Base-by-base conservation (phyloP, 495 filamentous ascomycete species). In the Corynascus novoguineensis region DNA sequence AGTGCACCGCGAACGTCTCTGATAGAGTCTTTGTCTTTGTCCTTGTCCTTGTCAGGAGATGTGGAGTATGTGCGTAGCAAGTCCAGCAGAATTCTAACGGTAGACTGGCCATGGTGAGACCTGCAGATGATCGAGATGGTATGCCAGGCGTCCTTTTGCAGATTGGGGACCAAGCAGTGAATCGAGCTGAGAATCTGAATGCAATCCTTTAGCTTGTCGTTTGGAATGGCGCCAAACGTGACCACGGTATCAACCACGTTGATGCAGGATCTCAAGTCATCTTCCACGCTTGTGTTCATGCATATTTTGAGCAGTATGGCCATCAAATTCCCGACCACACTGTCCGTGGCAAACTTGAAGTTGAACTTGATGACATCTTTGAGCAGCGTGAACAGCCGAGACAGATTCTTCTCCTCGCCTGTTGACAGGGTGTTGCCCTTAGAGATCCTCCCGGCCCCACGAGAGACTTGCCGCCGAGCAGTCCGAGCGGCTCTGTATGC, bases 331-430 rank as follows among this genome's bases (percentile, higher is more conserved):
- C 80, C 80, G 40, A 91, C 77, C 50, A 89, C 85, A 27, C 78
- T 76, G 48, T 87, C 83, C 35, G 80, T 78, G 37, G 90, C 86
- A 28, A 85, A 80, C 56, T 85, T 88, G 67, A 86, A 86, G 69
- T 90, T 92, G 71, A 92, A 86, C 61, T 86, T 91, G 70, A 93
- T 85, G 57, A 93, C 73, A 63, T 90, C 84, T n/a, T 83, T 83
- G 27, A 88, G 78, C 45, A 90, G 87, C 46, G 81, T 75, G 62
- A 95, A 87, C 7, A 95, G 72, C 53, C 83, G 79, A 41, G 77
- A 77, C 35, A 96, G 73, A 60, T 81, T 83, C 44, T 78, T 80
- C 58, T 89, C 88, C 60, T 92, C 88, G 45, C 77, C 78, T 34
- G 78, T 73, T 17, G 70, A 68, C 22, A 74, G 66, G 0, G 71